Percentiles rank a stretch among this genome's conserved stretches.
phyloP scores from a whole-genome alignment of 768 basidiomycete genomes.

The Psilocybe tampanensis region DNA sequence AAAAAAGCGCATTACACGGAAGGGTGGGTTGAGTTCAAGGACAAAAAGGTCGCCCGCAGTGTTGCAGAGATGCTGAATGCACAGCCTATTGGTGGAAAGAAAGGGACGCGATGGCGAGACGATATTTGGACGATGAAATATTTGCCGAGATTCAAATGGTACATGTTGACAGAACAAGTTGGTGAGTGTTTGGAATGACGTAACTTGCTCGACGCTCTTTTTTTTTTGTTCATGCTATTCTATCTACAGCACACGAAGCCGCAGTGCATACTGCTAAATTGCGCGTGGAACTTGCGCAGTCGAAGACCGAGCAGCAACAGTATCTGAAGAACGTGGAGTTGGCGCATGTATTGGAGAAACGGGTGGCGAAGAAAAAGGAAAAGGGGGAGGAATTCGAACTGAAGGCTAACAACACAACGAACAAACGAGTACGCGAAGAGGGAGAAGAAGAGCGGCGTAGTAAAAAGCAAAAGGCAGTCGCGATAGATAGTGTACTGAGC shows the following conservation, averaged over 20 bases:
- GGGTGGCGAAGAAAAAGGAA: constrained; percentile 65
- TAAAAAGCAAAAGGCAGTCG: constrained; percentile 31
- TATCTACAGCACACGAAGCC: constrained; percentile 80
- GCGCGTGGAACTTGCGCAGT: constrained; percentile 90
- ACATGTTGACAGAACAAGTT: constrained; percentile 98
- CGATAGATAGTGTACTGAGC: constrained; percentile 46
- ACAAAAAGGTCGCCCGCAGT: constrained; percentile 87
- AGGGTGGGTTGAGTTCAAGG: constrained; percentile 98
- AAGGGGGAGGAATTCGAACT: constrained; percentile 54
- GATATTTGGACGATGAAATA: constrained; percentile 99
- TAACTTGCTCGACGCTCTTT: too few species aligned
- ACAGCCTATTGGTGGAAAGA: constrained; percentile 92
- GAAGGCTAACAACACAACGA: constrained; percentile 35
- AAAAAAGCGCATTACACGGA: constrained; percentile 91
- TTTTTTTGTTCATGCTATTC: background rate
- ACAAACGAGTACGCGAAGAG: constrained; percentile 23
- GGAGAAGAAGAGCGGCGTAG: constrained; percentile 23
- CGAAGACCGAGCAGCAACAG: constrained; percentile 84
- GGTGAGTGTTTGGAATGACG: constrained; percentile 76
- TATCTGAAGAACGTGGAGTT: constrained; percentile 95
- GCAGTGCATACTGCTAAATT: constrained; percentile 86
- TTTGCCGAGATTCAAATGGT: constrained; percentile 96
- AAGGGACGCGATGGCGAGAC: constrained; percentile 88
- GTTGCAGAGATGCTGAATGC: constrained; percentile 97
- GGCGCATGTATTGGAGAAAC: constrained; percentile 82